Percentiles rank a stretch among this genome's conserved stretches.
These are phyloP conservation scores for Cenchrus americanus DNA, from an alignment of 176 grass and related monocot species.

Conservation along the genomic window DNA sequence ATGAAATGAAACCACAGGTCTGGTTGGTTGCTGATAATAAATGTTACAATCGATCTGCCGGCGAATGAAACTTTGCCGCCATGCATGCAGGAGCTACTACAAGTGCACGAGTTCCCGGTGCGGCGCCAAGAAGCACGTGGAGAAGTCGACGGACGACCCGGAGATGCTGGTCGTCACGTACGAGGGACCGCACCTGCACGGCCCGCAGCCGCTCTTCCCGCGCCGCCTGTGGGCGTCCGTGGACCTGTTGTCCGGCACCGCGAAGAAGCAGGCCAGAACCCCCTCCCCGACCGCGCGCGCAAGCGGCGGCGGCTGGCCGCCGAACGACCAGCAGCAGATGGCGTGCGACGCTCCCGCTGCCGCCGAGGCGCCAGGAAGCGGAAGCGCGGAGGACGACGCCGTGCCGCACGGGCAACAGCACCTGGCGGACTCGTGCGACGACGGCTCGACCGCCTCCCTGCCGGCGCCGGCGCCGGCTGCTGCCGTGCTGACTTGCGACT, in stretches of 20 bases:
- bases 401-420: neutral
- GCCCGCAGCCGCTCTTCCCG: slow-evolving; percentile 36
- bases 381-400: slow-evolving; percentile 5
- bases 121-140: slow-evolving; percentile 75
- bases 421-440: slow-evolving; percentile 28
- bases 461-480: neutral
- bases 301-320: neutral
- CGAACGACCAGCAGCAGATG: neutral
- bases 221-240: neutral
- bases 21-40: neutral
- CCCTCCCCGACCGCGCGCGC: neutral
- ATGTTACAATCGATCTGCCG: neutral
- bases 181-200: slow-evolving; percentile 61
- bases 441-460: slow-evolving; percentile 9
- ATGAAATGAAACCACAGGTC: too few species aligned
- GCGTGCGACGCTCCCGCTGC: neutral
- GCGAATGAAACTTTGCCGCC: neutral
- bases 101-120: slow-evolving; percentile 61
- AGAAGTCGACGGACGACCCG: slow-evolving; percentile 60
- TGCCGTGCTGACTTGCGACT: slow-evolving; percentile 2
- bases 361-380: neutral
- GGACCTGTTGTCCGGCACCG: slow-evolving; percentile 7
- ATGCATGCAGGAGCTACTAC: slow-evolving; percentile 63
- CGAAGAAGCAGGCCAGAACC: neutral
- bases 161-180: slow-evolving; percentile 65